Evolutionary conservation across 352 stramenopile species (phyloP).

Genomic region (Lagenidium giganteum): DNA sequence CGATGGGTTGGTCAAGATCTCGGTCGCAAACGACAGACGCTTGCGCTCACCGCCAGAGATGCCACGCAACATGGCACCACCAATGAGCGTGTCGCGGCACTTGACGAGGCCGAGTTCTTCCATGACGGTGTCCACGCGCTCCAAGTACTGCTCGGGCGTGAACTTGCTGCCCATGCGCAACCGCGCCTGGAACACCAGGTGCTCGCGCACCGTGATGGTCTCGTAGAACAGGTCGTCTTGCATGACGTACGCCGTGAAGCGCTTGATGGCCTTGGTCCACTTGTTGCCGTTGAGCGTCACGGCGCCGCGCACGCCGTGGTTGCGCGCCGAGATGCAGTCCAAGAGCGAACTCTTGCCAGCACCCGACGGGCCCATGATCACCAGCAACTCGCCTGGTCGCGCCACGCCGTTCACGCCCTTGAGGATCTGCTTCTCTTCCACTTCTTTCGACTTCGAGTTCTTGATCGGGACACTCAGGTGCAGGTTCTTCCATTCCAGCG

Average conservation of each 20-base stretch:
- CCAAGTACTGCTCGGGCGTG: slow-evolving; percentile 20
- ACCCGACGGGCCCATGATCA: slow-evolving; percentile 35
- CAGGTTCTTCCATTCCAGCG: slow-evolving; percentile 20
- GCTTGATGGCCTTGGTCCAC: slow-evolving; percentile 22
- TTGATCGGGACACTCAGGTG: slow-evolving; percentile 11
- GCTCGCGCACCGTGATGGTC: slow-evolving; percentile 89
- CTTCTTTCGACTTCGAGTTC: slow-evolving; percentile 17
- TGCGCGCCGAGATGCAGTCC: slow-evolving; percentile 81
- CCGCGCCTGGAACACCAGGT: slow-evolving; percentile 79
- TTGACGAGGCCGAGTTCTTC: slow-evolving; percentile 49
- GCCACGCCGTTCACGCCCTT: slow-evolving; percentile 19
- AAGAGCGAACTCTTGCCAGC: slow-evolving; percentile 86
- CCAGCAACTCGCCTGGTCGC: slow-evolving; percentile 23
- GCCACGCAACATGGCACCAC: slow-evolving; percentile 13
- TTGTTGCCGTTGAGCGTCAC: slow-evolving; percentile 32
- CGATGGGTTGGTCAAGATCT: slow-evolving; percentile 76
- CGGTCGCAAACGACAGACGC: slow-evolving; percentile 75
- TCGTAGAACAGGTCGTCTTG: slow-evolving; percentile 88
- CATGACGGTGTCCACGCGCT: slow-evolving; percentile 47
- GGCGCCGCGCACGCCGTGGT: slow-evolving; percentile 16
- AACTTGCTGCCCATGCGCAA: slow-evolving; percentile 58
- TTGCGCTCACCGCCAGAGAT: slow-evolving; percentile 34
- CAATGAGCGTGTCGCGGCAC: slow-evolving; percentile 52
- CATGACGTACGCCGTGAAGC: slow-evolving; percentile 62
- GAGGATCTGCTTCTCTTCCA: slow-evolving; percentile 23